A percentile compares a stretch with the other conserved stretches of the same genome.
These are phyloP conservation scores for Aspergillus funiculosus DNA, from an alignment of 495 filamentous ascomycete species.

Conservation along the genomic window DNA sequence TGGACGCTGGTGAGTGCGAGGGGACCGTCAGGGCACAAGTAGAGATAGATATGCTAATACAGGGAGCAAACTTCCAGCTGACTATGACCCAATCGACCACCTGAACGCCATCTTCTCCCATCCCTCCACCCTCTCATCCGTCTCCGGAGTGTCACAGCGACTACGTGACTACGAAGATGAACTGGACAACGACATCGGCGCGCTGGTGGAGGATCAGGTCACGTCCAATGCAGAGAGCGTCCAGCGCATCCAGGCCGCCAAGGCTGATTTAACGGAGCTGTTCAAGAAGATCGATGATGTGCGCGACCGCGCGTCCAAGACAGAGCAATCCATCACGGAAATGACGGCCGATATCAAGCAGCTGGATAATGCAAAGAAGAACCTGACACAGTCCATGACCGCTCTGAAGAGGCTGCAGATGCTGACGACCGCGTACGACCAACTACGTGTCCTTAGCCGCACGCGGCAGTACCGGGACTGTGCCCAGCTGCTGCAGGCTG, in stretches of 20 bases:
- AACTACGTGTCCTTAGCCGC: constrained; percentile 76
- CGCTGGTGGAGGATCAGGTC: constrained; percentile 72
- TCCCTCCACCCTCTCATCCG: constrained; percentile 76
- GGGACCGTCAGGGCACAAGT: not conserved
- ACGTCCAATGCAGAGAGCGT: constrained; percentile 83
- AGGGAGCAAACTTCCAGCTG: constrained; percentile 48
- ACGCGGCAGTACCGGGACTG: constrained; percentile 94
- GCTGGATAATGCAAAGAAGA: constrained; percentile 91
- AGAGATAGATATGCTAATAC: constrained; percentile 18
- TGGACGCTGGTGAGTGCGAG: constrained; percentile 42
- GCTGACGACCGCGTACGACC: constrained; percentile 97
- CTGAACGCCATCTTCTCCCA: constrained; percentile 92
- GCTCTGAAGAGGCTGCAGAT: constrained; percentile 96
- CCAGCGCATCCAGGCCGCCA: constrained; percentile 81
- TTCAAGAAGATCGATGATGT: constrained; percentile 96
- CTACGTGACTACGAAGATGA: constrained; percentile 77
- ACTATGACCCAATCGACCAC: constrained; percentile 91
- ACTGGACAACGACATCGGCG: constrained; percentile 72
- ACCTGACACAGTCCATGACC: constrained; percentile 96
- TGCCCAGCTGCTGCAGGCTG: constrained; percentile 87
- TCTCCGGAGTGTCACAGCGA: constrained; percentile 61
- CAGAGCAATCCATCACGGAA: constrained; percentile 91
- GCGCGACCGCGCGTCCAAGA: constrained; percentile 80
- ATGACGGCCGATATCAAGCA: constrained; percentile 99
- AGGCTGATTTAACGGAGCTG: constrained; percentile 79